Evolutionary conservation across 2,329 filamentous ascomycete genomes (phyloP).

Genomic region (Calonectria henricotiae): DNA sequence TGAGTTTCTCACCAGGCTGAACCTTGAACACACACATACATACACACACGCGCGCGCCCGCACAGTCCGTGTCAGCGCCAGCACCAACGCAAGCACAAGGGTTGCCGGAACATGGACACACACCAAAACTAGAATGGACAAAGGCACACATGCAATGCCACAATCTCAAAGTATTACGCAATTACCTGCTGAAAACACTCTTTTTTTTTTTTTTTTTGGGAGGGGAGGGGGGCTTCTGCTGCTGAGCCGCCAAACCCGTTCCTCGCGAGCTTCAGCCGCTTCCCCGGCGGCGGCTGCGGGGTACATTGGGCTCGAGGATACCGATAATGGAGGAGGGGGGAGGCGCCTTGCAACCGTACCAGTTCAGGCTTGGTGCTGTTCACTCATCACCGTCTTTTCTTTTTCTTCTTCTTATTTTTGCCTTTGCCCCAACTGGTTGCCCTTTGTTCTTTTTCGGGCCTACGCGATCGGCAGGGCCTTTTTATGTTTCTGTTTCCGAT

Average conservation of each 20-base stretch:
- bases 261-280: constrained; percentile 25
- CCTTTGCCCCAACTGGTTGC: not conserved
- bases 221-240: not conserved
- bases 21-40: constrained; percentile 10
- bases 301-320: constrained; percentile 39
- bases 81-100: not conserved
- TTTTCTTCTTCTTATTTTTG: not conserved
- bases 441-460: not conserved
- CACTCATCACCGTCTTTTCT: not conserved
- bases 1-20: constrained; percentile 31
- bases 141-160: constrained; percentile 1
- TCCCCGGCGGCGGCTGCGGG: constrained; percentile 44
- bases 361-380: not conserved
- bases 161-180: not conserved
- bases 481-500: not conserved
- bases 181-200: not conserved
- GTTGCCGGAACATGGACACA: not conserved
- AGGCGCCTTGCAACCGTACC: not conserved
- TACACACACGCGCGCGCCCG: not conserved
- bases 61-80: not conserved
- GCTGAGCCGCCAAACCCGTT: constrained; percentile 13
- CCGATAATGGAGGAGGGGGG: constrained; percentile 1
- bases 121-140: not conserved
- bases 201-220: not conserved
- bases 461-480: constrained; percentile 10